phyloP scores from a whole-genome alignment of 768 basidiomycete genomes.

The Tylopilus sp. region DNA sequence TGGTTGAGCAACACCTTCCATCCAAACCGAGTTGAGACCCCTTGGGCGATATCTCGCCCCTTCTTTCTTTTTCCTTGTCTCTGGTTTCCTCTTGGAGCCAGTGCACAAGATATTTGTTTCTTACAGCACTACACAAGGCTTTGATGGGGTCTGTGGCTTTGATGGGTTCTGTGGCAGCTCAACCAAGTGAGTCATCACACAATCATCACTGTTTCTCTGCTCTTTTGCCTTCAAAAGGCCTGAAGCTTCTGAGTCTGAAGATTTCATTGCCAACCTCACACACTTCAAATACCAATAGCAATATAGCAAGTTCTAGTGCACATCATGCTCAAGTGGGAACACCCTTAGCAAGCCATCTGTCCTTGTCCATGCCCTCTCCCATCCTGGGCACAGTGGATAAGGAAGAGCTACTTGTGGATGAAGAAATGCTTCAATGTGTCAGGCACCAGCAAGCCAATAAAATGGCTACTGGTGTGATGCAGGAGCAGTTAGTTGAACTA shows the following conservation, averaged over 20 bases:
- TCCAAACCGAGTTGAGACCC: too few species aligned
- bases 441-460: conserved; percentile 87
- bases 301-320: conserved; percentile 35
- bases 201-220: conserved; percentile 72
- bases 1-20: too few species aligned
- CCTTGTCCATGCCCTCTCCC: conserved; percentile 83
- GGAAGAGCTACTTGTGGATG: conserved; percentile 85
- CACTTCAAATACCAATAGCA: conserved; percentile 41
- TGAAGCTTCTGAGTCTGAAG: conserved; percentile 81
- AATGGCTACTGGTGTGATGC: conserved; percentile 75
- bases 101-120: too few species aligned
- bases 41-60: too few species aligned
- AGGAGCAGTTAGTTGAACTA: conserved; percentile 84
- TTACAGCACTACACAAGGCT: conserved; percentile 77
- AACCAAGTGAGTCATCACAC: conserved; percentile 37
- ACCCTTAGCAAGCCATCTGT: conserved; percentile 70
- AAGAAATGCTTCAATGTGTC: conserved; percentile 96
- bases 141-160: conserved; percentile 81
- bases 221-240: conserved; percentile 78
- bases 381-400: conserved; percentile 75
- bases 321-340: conserved; percentile 55
- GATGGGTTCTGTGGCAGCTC: conserved; percentile 48
- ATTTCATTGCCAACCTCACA: conserved; percentile 58
- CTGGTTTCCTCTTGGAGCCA: too few species aligned
- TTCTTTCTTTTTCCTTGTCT: too few species aligned